Base-by-base conservation (phyloP, 2,329 filamentous ascomycete species). In the Lachnellula suecica region DNA sequence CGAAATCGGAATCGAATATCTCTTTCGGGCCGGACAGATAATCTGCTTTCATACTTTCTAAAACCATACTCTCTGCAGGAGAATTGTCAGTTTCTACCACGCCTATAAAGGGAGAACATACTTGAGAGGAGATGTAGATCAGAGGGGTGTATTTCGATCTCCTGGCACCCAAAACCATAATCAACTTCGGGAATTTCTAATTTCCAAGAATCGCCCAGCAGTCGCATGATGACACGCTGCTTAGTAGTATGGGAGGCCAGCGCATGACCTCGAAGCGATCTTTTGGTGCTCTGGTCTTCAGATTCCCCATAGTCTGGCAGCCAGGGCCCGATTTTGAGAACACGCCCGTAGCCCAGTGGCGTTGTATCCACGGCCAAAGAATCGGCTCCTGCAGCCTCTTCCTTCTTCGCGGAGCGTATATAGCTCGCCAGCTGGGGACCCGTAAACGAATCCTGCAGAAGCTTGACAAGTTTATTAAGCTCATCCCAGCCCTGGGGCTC, bases 191-290 rank as follows among this genome's bases (percentile, higher is more conserved):
- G 59, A 13, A 67, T 47, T 29, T 63, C 59, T 15, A 69, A 7
- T 29, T 55, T 51, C 67, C 67, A 70, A 29, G 64, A 68, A 20
- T 64, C 55, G 15, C 65, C 54, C 11, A 70, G 6, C 7, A 70
- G 24, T 17, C 48, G 47, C 4, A 67, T 44, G 11, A 54, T 59
- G 10, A 64, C 11, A 10, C 54, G 52, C 45, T 68, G 66, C 35
- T 68, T 69, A 3, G 17, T 24, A 4, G 60, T 67, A 47, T 66
- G 61, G 13, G 64, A 64, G 19, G 58, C 45, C 8, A 61, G 41
- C 22, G 53, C 48, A 49, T 68, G 67, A 5, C 66, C 66, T 29
- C 61, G 54, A 1, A 62, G 11, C 35, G 56, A 44, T 46, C 57
- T 57, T 24, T 58, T 51, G n/a, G 62, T 56, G 24, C 67, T 59